Evolutionary conservation across 768 basidiomycete species (phyloP), one percentile per base, ranked within the genome.

Genomic region (Cystobasidium onofrii): DNA sequence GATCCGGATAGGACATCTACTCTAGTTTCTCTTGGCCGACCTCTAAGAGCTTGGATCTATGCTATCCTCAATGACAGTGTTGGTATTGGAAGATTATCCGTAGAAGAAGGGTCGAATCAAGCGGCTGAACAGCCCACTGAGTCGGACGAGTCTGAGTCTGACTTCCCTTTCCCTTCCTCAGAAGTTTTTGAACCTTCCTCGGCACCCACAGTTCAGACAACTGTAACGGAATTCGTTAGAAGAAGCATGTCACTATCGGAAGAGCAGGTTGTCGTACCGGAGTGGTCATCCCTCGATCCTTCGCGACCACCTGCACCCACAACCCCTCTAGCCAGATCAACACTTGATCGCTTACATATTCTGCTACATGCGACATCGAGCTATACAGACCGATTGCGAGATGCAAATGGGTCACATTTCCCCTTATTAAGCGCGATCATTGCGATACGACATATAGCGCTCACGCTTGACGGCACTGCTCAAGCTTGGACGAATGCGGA

Each of bases 1-100:
- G 69, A 71, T 36, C 69, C 69, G 12, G 69, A 71, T 60, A 31
- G 33, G 55, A 71, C 50, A 12, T 71, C 50, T n/a, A 20, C 7
- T 34, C 25, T 71, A 29, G 33, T 60, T 17, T 27, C 36, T 6
- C 54, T 46, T n/a, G 69, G 69, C 25, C 50, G 69, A 23, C 50
- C 33, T 3, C 25, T 71, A 20, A 31, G 69, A 55, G 10, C 17
- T 36, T 71, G 69, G 69, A 55, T 60, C 2, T 71, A 46, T 17
- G 69, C 69, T 3, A 36, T 71, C 17, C 31, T 71, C 10, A 29
- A 71, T 31, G 54, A 60, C 9, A 57, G 52, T 41, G 41, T 60
- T 12, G 69, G 69, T 13, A 57, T 71, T 1, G 34, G 34, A 39
- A 27, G 34, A 36, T 3, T 27, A 18, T 12, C 17, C 20, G 41